Evolutionary conservation across 2,329 filamentous ascomycete species (phyloP), one percentile per base, ranked within the genome.

Genomic region (Zasmidium cellare): DNA sequence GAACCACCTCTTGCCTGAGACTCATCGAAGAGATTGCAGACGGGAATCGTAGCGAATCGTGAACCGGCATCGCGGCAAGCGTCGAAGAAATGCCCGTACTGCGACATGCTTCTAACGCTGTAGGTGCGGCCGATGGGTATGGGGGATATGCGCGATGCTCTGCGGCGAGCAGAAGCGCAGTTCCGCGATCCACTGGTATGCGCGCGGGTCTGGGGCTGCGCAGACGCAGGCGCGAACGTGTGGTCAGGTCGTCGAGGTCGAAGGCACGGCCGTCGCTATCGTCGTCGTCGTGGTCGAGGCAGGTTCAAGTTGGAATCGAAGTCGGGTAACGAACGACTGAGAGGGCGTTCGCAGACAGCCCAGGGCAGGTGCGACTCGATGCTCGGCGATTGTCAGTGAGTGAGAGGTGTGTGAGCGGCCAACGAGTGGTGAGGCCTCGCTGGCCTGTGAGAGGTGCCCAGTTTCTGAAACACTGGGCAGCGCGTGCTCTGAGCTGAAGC

Each of bases 11-110:
- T 84, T 80, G 75, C 87, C 79, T 68, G 75, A 74, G 66, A 76
- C 69, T 78, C 67, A 64, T 82, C 79, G 69, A 93, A 86, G 66
- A 96, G 82, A 87, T 81, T 80, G 73, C 79, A 82, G 54, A 81
- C 77, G 70, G 71, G 68, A 9, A 70, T 65, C 20, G 66, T 73
- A 45, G 70, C 66, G 56, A 62, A 65, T 35, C 59, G 60, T 62
- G 73, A 77, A 58, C 79, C 79, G 20, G 76, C 77, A 69, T 81
- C 77, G 64, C 77, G 75, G 74, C 79, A 82, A 63, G 81, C 80
- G 69, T 81, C 72, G 60, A 70, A 61, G 65, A 72, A 74, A 49
- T 69, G 70, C 48, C 71, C 72, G 61, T 74, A 74, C 45, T 62
- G 66, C 24, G 69, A 69, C 59, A 65, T 65, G 16, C 14, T 50